These are phyloP conservation scores for Gossypium turneri DNA, from an alignment of 345 rosid species.

Conservation along the genomic window DNA sequence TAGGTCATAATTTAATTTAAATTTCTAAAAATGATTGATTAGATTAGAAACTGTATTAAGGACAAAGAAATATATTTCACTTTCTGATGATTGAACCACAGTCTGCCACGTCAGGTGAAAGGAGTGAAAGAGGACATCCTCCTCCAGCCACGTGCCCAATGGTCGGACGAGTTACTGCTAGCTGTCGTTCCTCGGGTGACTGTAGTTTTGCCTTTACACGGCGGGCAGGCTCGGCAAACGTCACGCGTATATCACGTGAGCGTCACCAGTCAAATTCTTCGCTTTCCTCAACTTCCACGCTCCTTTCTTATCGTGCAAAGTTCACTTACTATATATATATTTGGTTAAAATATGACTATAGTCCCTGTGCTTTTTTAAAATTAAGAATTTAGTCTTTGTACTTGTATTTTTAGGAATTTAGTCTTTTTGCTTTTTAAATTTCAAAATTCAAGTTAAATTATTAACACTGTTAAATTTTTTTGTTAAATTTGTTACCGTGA, in stretches of 20 bases:
- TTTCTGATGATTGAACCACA: not conserved
- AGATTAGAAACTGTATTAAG: not conserved
- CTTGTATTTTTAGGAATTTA: no score
- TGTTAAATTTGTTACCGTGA: no score
- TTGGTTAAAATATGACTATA: no score
- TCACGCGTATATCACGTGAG: constrained; percentile 6
- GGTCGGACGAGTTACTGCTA: not conserved
- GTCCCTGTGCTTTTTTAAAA: no score
- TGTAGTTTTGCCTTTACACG: not conserved
- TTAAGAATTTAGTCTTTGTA: no score
- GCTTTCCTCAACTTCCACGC: not conserved
- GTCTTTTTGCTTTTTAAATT: no score
- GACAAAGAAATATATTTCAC: not conserved
- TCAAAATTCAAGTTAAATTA: no score
- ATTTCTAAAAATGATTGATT: no score
- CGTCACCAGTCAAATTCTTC: not conserved
- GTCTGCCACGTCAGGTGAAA: constrained; percentile 27
- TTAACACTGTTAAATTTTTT: no score
- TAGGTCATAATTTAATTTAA: no score
- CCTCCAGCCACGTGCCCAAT: not conserved
- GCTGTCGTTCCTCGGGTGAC: not conserved
- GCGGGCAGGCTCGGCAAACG: not conserved
- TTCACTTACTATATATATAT: no score
- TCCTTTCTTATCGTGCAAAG: not conserved
- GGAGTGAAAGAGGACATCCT: not conserved